These are phyloP conservation scores for Geosmithia morbida DNA, from an alignment of 2,329 filamentous ascomycete genomes.

Conservation along the genomic window DNA sequence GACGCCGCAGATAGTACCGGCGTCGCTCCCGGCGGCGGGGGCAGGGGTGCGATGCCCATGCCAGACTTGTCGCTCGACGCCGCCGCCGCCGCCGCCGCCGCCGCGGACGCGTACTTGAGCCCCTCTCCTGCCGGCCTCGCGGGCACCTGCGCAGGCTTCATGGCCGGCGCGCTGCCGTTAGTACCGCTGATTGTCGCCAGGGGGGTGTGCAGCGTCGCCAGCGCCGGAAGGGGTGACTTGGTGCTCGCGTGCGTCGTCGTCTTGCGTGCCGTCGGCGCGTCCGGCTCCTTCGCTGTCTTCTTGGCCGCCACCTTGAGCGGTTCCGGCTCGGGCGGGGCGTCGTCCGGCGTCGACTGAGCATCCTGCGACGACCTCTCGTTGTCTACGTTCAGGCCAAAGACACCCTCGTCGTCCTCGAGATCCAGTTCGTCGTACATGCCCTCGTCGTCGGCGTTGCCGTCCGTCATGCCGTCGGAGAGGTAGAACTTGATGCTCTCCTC, in stretches of 20 bases:
- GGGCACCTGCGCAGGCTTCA: conserved; percentile 89
- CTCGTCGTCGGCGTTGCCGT: conserved; percentile 90
- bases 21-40: conserved; percentile 59
- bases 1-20: conserved; percentile 14
- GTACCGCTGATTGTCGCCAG: conserved; percentile 47
- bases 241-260: conserved; percentile 64
- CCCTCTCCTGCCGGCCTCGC: conserved; percentile 76
- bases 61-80: conserved; percentile 78
- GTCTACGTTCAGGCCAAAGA: conserved; percentile 67
- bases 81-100: conserved; percentile 82
- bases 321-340: conserved; percentile 46
- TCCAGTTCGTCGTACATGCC: conserved; percentile 90
- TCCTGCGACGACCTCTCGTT: conserved; percentile 94
- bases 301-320: conserved; percentile 27
- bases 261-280: conserved; percentile 21
- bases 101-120: conserved; percentile 92
- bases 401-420: conserved; percentile 81
- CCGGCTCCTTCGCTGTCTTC: conserved; percentile 46
- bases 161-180: conserved; percentile 39
- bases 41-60: conserved; percentile 84
- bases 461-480: conserved; percentile 74
- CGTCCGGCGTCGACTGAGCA: conserved; percentile 81
- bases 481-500: conserved; percentile 94
- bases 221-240: conserved; percentile 85
- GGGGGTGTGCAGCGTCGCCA: conserved; percentile 77